Base-by-base conservation (phyloP, 2,329 filamentous ascomycete species). In the Alternaria sp. region DNA sequence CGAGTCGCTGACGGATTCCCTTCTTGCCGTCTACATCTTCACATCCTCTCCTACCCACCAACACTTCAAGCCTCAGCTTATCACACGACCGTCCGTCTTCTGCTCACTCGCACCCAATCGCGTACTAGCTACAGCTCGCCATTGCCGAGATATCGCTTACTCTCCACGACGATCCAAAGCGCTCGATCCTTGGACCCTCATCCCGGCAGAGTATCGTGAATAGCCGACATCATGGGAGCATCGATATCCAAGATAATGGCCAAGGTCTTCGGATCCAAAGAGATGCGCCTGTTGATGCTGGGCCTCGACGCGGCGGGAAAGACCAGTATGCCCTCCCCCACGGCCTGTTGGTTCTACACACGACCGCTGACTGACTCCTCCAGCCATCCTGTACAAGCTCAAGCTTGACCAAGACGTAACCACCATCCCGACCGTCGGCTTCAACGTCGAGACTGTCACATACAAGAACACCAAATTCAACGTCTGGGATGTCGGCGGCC, bases 391-490 rank as follows among this genome's bases (percentile, higher is more conserved):
- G 73, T 99, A 99, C 86, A 99, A 99, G 88, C 89, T 99, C 81
- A 99, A 99, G 88, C 91, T 99, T 78, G 94, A 95, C 84, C 91
- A 97, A 86, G 95, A 96, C 80, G 95, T 98, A 80, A 98, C 95
- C 78, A 99, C 95, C 72, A 99, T 99, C 78, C 95, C 95, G 72
- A 99, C 95, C 78, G 97, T 98, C 78, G 95, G 95, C 77, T 99
- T 99, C 90, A 99, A 99, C 85, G 95, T 99, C 81, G 95, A 99
- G 88, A 98, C 95, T 56, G 95, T 99, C 81, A 93, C 96, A 81
- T 98, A 98, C 87, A 97, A 97, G 88, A 99, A 99, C 88, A 97
- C 97, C 77, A 93, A 97, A 81, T 99, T 99, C 87, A 98, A 94
- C 81, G 95, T 99, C 80, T 99, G 95, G 95, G 95, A 98, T 85